Evolutionary conservation across 129 eudicot species (phyloP), one percentile per base, ranked within the genome.

Genomic region (Flaveria ramosissima): DNA sequence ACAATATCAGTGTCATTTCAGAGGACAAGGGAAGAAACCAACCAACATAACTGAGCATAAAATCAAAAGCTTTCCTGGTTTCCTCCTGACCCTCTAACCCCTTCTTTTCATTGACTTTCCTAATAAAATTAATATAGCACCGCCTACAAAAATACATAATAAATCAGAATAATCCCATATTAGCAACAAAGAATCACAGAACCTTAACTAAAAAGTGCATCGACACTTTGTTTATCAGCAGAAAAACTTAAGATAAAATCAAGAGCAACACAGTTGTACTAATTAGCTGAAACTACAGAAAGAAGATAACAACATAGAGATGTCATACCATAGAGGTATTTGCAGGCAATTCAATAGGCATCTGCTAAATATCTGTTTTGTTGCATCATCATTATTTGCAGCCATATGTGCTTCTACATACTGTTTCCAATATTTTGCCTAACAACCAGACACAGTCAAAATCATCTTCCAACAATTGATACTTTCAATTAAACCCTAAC

Each of bases 351-450:
- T 89, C 85, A 95, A 86, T n/a, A 95, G 82, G 81, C 99, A 92
- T 26, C 99, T 89, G 77, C 97, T 95, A 82, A 95, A 95, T 32
- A 91, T 81, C 80, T 91, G 97, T 65, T 83, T 95, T 55, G 92
- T 85, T 23, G 96, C 96, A 68, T 91, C 99, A 70, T 95, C 97
- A 78, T 95, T 92, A 78, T 88, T 89, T 26, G 80, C 92, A 83
- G 83, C 92, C 96, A 95, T 91, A 74, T 89, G 86, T 77, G 97
- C 99, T 80, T 95, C 99, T 36, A 92, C 96, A 89, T 91, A 95
- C 66, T 95, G 99, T 89, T 89, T 95, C 99, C 99, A 95, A 68
- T 86, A 95, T 68, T 86, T 95, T 73, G 96, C 97, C 99, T 95
- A 73, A n/a, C 20, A 53, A 70, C 21, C 53, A 74, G 68, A 75